Percentiles rank a stretch among this genome's conserved stretches.
These are phyloP conservation scores for Mortierella sp. DNA, from an alignment of 371 early-diverging fungal species.

Conservation along the genomic window DNA sequence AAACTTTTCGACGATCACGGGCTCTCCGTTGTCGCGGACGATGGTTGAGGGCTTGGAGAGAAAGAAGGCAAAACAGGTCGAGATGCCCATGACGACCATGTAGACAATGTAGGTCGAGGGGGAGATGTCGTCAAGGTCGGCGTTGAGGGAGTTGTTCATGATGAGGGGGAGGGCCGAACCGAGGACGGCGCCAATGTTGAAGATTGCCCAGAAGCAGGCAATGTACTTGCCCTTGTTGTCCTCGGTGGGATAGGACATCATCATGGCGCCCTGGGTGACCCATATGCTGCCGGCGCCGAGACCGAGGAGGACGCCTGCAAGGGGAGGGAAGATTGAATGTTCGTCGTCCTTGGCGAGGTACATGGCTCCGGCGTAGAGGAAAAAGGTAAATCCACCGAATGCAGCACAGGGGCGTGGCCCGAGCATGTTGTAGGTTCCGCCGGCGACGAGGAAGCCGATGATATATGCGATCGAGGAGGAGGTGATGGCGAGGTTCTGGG, in stretches of 20 bases:
- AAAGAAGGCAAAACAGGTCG: slow-evolving; percentile 65
- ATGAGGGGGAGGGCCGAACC: slow-evolving; percentile 80
- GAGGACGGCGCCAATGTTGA: slow-evolving; percentile 74
- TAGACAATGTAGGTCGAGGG: slow-evolving; percentile 72
- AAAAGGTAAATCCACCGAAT: slow-evolving; percentile 67
- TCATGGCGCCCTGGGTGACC: slow-evolving; percentile 87
- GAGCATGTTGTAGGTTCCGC: slow-evolving; percentile 69
- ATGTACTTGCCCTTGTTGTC: slow-evolving; percentile 84
- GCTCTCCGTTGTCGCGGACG: slow-evolving; percentile 72
- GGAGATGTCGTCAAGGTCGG: slow-evolving; percentile 56
- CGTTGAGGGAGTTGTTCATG: slow-evolving; percentile 62
- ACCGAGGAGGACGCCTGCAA: slow-evolving; percentile 78
- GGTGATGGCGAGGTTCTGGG: slow-evolving; percentile 55
- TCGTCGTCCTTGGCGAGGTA: slow-evolving; percentile 66
- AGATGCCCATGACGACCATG: slow-evolving; percentile 74
- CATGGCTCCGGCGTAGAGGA: slow-evolving; percentile 69
- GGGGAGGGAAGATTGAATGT: slow-evolving; percentile 63
- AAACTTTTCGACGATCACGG: slow-evolving; percentile 67
- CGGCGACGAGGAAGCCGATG: slow-evolving; percentile 64
- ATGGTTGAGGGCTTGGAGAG: slow-evolving; percentile 75
- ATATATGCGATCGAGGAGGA: slow-evolving; percentile 58
- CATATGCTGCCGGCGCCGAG: slow-evolving; percentile 73
- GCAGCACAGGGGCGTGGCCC: slow-evolving; percentile 66
- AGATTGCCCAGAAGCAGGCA: slow-evolving; percentile 86
- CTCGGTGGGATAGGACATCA: slow-evolving; percentile 87